Evolutionary conservation across 2,329 filamentous ascomycete species (phyloP), one percentile per base, ranked within the genome.

Genomic region (Verticillium dahliae): DNA sequence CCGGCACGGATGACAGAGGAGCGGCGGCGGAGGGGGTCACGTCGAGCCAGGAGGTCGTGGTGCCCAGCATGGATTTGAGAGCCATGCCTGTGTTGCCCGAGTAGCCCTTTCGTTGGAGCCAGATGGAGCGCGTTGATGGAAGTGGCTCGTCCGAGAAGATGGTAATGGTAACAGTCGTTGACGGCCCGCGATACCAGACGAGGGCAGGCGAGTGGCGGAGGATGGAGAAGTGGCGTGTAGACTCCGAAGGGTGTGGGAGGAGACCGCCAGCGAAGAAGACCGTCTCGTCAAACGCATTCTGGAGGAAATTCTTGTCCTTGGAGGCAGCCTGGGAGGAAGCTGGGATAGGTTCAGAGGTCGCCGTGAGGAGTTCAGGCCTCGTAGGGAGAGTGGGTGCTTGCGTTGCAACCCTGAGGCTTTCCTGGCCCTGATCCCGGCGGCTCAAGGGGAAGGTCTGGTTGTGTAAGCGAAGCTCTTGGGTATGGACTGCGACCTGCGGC

Each of bases 11-110:
- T 0, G 81, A 74, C 0, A 78, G 67, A 0, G 71, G 68, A 0
- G 83, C 78, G 27, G 77, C 76, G 1, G 78, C 72, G 0, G 76
- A 75, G 0, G 89, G 89, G 0, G 89, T 91, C 2, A 90, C 87
- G 62, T 91, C 81, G 13, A 90, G 76, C 88, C 89, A 91, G 67
- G 75, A 79, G 7, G 80, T 78, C 13, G 80, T 84, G 0, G 81
- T 79, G 7, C 86, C 83, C 39, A 90, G 74, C 1, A 90, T 71
- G 0, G 86, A 83, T 69, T 88, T 89, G 34, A 87, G 75, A 6
- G 80, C 80, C 83, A 91, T 89, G 18, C 89, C 89, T 57, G 86
- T 80, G 68, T 87, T 87, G 4, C 89, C 89, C 0, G 85, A 86
- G 74, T 80, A 90, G 2, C 88, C 89, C 65, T 86, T 88, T 62